Base-by-base conservation (phyloP, 2,329 filamentous ascomycete species). In the Penicillium thymicola region DNA sequence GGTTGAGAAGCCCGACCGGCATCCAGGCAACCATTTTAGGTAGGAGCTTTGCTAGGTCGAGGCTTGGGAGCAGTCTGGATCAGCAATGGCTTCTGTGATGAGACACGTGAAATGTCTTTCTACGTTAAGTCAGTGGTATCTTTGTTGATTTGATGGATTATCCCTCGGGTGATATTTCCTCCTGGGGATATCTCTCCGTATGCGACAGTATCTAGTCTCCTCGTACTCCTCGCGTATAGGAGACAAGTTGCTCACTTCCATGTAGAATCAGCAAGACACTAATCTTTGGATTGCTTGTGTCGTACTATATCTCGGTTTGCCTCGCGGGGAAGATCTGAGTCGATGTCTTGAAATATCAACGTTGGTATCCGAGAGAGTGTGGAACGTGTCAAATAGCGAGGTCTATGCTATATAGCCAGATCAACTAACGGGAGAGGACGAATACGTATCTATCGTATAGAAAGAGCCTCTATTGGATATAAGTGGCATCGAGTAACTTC, bases 371-470 rank as follows among this genome's bases (percentile, higher is more conserved):
- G 54, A 52, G 18, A 37, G 46, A 21, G 18, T 18, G 16, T 37
- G 45, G 25, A 63, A 61, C 55, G 10, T 57, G 51, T 49, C 55
- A 51, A 61, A 54, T 64, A 37, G 10, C 11, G 32, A 14, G 14
- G 23, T 42, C 14, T 32, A 36, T 43, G 5, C 11, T 23, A 21
- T 34, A 34, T 16, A 25, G 6, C 27, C n/a, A 11, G 10, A 3
- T 4, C 4, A 30, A 21, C 2, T 6, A 30, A n/a, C 2, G 18
- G n/a, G n/a, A 4, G 13, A 16, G 14, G 18, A n/a, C 6, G 4
- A 10, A 27, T 23, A 13, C 2, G 2, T 25, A 23, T 16, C 8
- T 14, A 3, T 52, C 16, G 7, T 21, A 7, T 18, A 10, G 11
- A 18, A 25, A 27, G 30, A 38, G 21, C 21, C 13, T 49, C 34